Evolutionary conservation across 331 rosid species (phyloP).

Genomic region (Rosa hybrid): DNA sequence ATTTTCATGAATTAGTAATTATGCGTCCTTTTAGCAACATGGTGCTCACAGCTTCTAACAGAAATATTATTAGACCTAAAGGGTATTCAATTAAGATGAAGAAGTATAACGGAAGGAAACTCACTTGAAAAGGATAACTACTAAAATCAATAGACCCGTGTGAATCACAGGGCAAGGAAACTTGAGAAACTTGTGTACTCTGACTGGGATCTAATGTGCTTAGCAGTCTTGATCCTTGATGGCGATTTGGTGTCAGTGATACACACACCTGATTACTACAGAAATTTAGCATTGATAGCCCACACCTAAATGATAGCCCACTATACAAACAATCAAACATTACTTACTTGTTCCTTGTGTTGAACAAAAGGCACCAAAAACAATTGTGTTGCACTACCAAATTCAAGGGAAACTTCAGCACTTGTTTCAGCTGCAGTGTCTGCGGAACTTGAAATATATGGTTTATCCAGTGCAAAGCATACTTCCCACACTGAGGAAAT

Average conservation of each 20-base stretch:
- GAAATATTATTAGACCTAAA: conserved; percentile 1
- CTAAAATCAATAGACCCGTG: conserved; percentile 80
- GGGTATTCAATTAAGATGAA: conserved; percentile 11
- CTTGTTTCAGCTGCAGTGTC: conserved; percentile 51
- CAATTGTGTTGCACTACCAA: conserved; percentile 88
- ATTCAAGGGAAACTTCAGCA: conserved; percentile 72
- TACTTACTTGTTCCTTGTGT: conserved; percentile 82
- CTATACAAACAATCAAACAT: conserved; percentile 12
- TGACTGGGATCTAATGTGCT: conserved; percentile 50
- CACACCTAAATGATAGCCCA: conserved; percentile 15
- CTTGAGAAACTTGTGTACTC: conserved; percentile 74
- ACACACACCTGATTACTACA: conserved; percentile 56
- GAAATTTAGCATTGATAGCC: conserved; percentile 18
- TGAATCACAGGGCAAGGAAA: conserved; percentile 86
- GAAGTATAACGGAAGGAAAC: conserved; percentile 30
- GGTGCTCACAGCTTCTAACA: conserved; percentile 20
- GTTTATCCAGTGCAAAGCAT: conserved; percentile 91
- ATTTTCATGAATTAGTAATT: conserved; percentile 14
- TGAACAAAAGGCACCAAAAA: conserved; percentile 84
- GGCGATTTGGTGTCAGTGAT: conserved; percentile 62
- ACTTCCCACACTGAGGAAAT: conserved; percentile 68
- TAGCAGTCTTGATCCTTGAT: conserved; percentile 60
- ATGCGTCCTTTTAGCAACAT: conserved; percentile 16
- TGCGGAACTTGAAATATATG: conserved; percentile 54
- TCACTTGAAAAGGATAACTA: conserved; percentile 85